Evolutionary conservation across 805 yeast species (phyloP).

Genomic region (Limtongia smithiae): DNA sequence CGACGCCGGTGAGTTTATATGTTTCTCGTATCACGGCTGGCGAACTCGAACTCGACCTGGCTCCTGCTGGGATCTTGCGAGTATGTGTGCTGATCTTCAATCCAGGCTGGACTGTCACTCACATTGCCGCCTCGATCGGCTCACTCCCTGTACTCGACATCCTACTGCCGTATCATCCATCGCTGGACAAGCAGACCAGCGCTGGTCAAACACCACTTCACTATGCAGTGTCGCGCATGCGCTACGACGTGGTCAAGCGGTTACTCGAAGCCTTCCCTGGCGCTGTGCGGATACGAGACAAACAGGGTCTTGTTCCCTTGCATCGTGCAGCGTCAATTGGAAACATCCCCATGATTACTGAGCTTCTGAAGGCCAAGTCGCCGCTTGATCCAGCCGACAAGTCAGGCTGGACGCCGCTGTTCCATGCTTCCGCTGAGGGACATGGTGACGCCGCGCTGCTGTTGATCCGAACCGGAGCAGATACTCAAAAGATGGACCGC

Average conservation of each 20-base stretch:
- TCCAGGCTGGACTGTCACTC: conserved; percentile 76
- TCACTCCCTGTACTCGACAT: conserved; percentile 49
- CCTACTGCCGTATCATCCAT: conserved; percentile 53
- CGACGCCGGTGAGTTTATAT: conserved; percentile 45
- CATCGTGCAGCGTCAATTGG: conserved; percentile 86
- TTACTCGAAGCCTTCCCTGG: conserved; percentile 56
- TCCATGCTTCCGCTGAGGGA: conserved; percentile 89
- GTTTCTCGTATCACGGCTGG: no score
- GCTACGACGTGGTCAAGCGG: conserved; percentile 49
- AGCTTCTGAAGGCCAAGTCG: conserved; percentile 53
- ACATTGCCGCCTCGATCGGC: conserved; percentile 77
- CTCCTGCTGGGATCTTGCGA: no score
- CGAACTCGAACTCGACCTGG: no score
- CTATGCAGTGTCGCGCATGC: conserved; percentile 69
- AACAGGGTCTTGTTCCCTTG: conserved; percentile 59
- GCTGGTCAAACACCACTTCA: conserved; percentile 74
- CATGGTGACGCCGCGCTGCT: conserved; percentile 68
- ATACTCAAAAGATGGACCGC: conserved; percentile 43
- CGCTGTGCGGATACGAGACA: conserved; percentile 63
- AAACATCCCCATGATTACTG: conserved; percentile 51
- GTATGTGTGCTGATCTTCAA: no score
- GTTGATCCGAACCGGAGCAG: conserved; percentile 66
- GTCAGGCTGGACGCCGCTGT: conserved; percentile 81
- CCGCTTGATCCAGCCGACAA: conserved; percentile 66
- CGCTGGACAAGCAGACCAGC: conserved; percentile 58